phyloP scores from a whole-genome alignment of 2,329 filamentous ascomycete species.

The Trichothecium roseum region DNA sequence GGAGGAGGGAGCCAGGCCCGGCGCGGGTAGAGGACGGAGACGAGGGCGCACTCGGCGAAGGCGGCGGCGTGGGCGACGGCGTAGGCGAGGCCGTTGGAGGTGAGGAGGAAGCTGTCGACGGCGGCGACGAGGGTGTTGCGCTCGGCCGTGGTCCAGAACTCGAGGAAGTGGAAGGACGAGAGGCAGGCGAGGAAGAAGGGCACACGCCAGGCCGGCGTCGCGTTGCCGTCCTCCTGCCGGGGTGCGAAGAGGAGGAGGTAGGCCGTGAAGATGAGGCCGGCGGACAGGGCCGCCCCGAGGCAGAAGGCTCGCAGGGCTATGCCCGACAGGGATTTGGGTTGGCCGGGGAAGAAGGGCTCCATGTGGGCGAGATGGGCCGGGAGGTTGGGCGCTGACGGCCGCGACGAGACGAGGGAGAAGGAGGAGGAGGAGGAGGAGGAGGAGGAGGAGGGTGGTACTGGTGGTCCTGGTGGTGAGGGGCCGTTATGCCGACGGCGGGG shows the following conservation, averaged over 20 bases:
- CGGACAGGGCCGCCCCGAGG: slow-evolving; percentile 35
- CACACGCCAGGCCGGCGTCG: slow-evolving; percentile 46
- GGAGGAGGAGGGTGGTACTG: not conserved
- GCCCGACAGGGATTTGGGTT: slow-evolving; percentile 46
- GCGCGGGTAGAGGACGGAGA: slow-evolving; percentile 42
- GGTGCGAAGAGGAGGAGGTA: slow-evolving; percentile 22
- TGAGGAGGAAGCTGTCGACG: slow-evolving; percentile 70
- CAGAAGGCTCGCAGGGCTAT: slow-evolving; percentile 48
- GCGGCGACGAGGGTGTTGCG: slow-evolving; percentile 69
- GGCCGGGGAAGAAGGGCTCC: slow-evolving; percentile 29
- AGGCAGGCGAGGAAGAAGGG: slow-evolving; percentile 61
- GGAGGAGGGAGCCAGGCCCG: slow-evolving; percentile 35
- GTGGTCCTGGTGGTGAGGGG: not conserved
- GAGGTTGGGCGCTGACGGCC: slow-evolving; percentile 11
- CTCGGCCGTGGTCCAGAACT: slow-evolving; percentile 82
- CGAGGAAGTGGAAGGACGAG: slow-evolving; percentile 84
- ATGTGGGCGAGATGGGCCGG: slow-evolving; percentile 12
- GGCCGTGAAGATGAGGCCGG: slow-evolving; percentile 18
- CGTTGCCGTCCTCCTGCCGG: not conserved
- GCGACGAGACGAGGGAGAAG: not conserved
- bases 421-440: not conserved
- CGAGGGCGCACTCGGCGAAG: slow-evolving; percentile 59
- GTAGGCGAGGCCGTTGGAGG: slow-evolving; percentile 76
- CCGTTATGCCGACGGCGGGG: slow-evolving; percentile 2
- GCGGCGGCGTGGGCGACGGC: slow-evolving; percentile 72